A percentile compares a stretch with the other conserved stretches of the same genome.
Conservation (phyloP, 1,284 basidiomycete genomes). For the Marasmius sp. region DNA sequence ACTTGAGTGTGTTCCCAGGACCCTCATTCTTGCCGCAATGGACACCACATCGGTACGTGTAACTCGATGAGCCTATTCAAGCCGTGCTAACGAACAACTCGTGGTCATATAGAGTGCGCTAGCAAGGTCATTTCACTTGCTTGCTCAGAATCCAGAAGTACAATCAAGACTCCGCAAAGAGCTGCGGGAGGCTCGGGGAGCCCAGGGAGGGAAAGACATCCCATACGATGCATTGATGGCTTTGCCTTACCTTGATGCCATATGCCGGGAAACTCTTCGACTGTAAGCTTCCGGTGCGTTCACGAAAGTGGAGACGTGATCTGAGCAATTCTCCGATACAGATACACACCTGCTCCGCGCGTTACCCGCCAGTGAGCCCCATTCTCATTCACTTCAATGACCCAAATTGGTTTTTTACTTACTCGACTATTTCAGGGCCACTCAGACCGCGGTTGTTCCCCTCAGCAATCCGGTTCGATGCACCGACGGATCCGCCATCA, state of each 20-base stretch:
- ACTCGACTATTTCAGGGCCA: slow-evolving; percentile 11
- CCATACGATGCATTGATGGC: slow-evolving; percentile 28
- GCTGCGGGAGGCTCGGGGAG: slow-evolving; percentile 14
- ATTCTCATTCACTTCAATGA: not conserved
- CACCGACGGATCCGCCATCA: slow-evolving; percentile 24
- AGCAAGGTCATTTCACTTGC: slow-evolving; percentile 20
- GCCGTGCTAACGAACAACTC: not conserved
- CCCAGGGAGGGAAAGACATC: slow-evolving; percentile 13
- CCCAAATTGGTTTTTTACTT: not conserved
- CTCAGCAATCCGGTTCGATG: slow-evolving; percentile 21
- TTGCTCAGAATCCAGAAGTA: slow-evolving; percentile 21
- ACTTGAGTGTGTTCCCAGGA: slow-evolving; percentile 14
- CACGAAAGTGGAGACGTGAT: not conserved
- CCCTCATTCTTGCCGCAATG: slow-evolving; percentile 30
- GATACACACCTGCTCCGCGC: slow-evolving; percentile 19
- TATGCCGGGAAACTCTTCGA: slow-evolving; percentile 33
- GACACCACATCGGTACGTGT: slow-evolving; percentile 26
- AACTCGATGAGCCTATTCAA: not conserved
- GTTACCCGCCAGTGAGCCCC: slow-evolving; percentile 10
- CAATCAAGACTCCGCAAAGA: slow-evolving; percentile 25
- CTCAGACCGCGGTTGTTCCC: slow-evolving; percentile 20
- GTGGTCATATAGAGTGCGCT: slow-evolving; percentile 17
- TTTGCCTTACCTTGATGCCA: slow-evolving; percentile 35
- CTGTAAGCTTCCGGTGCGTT: not conserved
- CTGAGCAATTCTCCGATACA: not conserved